These are phyloP conservation scores for Zoysia japonica DNA, from an alignment of 176 grass and related monocot genomes.

Conservation along the genomic window DNA sequence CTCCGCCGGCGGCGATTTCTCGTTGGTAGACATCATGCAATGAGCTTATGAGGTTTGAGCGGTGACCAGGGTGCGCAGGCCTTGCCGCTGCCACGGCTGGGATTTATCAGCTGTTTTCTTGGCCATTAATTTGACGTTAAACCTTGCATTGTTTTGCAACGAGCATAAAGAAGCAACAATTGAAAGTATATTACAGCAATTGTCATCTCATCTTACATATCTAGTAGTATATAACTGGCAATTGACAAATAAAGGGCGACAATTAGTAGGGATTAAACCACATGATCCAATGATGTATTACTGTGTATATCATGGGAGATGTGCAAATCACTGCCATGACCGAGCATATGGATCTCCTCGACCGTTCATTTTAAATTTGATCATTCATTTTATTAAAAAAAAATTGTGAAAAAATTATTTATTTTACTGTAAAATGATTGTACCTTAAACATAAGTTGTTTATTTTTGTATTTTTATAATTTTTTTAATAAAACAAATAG, in stretches of 20 bases:
- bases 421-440: no score
- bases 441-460: no score
- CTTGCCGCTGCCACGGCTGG: background rate
- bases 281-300: background rate
- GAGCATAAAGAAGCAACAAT: slow-evolving; percentile 7
- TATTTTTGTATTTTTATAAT: no score
- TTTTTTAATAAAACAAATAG: no score
- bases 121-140: slow-evolving; percentile 38
- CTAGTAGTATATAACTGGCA: background rate
- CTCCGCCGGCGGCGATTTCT: slow-evolving; percentile 15
- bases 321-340: background rate
- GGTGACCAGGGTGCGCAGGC: background rate
- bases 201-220: slow-evolving; percentile 6
- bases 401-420: no score
- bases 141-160: slow-evolving; percentile 19
- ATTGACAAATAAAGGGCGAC: background rate
- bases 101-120: slow-evolving; percentile 40
- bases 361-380: no score
- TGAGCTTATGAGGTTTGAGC: background rate
- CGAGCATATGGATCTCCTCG: background rate
- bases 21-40: slow-evolving; percentile 37
- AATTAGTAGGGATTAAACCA: slow-evolving; percentile 18
- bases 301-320: background rate
- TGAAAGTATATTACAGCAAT: slow-evolving; percentile 25
- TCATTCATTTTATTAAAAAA: no score